Conservation (phyloP, 2,329 filamentous ascomycete species). For the Bipolaris cookei region DNA sequence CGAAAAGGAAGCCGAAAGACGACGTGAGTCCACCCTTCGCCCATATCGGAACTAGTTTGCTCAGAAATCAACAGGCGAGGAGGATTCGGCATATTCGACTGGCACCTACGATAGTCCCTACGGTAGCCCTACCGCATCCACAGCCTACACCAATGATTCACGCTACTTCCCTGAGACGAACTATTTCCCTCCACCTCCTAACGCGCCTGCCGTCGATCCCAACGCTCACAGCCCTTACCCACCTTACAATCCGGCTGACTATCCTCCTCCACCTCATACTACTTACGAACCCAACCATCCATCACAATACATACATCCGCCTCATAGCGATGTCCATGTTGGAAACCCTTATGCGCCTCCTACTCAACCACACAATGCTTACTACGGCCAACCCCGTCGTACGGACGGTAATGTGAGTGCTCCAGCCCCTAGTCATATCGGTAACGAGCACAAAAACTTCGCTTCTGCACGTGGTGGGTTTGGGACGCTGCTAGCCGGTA, state of each 20-base stretch:
- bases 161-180: conserved; percentile 55
- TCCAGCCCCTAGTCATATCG: conserved; percentile 36
- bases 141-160: conserved; percentile 38
- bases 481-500: conserved; percentile 36
- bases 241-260: conserved; percentile 54
- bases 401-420: conserved; percentile 60
- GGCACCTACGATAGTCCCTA: conserved; percentile 38
- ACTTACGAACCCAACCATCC: conserved; percentile 37
- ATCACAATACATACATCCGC: conserved; percentile 39
- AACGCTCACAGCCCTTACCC: conserved; percentile 40
- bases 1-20: conserved; percentile 58
- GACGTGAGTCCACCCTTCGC: conserved; percentile 52
- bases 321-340: conserved; percentile 36
- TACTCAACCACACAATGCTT: conserved; percentile 28
- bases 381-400: conserved; percentile 46
- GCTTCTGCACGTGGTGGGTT: conserved; percentile 45
- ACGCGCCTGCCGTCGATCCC: conserved; percentile 36
- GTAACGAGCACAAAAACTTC: conserved; percentile 34
- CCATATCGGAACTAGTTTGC: conserved; percentile 21
- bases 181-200: conserved; percentile 58
- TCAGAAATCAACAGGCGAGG: conserved; percentile 38
- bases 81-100: conserved; percentile 46
- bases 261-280: conserved; percentile 40
- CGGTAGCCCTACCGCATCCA: conserved; percentile 41
- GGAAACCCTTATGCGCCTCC: conserved; percentile 39